Evolutionary conservation across 2,329 filamentous ascomycete species (phyloP).

Genomic region (Aspergillus melleus): DNA sequence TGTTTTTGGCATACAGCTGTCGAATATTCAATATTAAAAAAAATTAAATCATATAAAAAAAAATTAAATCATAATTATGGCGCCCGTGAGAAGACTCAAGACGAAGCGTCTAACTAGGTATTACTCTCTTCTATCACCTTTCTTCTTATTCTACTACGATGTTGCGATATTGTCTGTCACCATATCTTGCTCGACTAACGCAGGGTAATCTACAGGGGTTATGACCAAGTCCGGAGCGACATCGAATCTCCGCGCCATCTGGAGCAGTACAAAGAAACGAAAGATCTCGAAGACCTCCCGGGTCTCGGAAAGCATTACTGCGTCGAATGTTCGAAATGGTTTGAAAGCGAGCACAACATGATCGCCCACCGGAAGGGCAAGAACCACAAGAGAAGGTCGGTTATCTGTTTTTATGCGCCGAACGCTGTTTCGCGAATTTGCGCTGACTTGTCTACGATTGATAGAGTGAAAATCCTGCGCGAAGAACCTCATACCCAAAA

Average conservation of each 20-base stretch:
- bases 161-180: not conserved
- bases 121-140: constrained; percentile 13
- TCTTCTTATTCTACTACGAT: not conserved
- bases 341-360: constrained; percentile 79
- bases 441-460: constrained; percentile 10
- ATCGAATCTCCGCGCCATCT: constrained; percentile 77
- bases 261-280: constrained; percentile 72
- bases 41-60: not conserved
- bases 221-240: constrained; percentile 90
- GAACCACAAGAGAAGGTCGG: constrained; percentile 84
- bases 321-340: constrained; percentile 93
- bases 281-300: constrained; percentile 82
- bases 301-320: constrained; percentile 86
- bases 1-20: constrained; percentile 8
- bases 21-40: not conserved
- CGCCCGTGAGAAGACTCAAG: constrained; percentile 66
- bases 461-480: constrained; percentile 74
- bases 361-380: constrained; percentile 79
- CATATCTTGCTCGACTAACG: constrained; percentile 10
- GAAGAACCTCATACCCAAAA: constrained; percentile 86
- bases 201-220: constrained; percentile 60
- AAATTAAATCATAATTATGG: constrained; percentile 57
- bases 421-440: constrained; percentile 1
- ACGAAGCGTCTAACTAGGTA: constrained; percentile 71
- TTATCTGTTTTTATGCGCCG: constrained; percentile 8